Conservation (phyloP, 2,329 filamentous ascomycete genomes). For the Clarireedia paspali region DNA sequence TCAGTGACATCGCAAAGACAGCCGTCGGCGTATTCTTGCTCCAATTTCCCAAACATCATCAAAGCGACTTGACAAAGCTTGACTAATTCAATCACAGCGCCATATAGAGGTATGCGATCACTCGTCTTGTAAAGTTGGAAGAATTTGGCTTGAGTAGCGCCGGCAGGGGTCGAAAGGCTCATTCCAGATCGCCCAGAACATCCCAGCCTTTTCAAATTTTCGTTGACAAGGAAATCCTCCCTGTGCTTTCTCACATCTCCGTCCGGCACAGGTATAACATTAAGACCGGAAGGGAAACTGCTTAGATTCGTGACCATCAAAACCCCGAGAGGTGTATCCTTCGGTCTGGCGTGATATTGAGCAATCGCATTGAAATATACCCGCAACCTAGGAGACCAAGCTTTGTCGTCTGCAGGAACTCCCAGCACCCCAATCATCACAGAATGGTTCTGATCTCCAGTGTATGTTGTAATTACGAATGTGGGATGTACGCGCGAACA, state of each 20-base stretch:
- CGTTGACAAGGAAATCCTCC: slow-evolving; percentile 85
- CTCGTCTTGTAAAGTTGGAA: slow-evolving; percentile 82
- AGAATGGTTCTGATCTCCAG: slow-evolving; percentile 71
- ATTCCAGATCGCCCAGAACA: slow-evolving; percentile 87
- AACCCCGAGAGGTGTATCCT: slow-evolving; percentile 73
- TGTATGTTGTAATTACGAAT: slow-evolving; percentile 87
- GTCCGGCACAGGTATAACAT: slow-evolving; percentile 82
- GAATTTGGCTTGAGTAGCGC: slow-evolving; percentile 84
- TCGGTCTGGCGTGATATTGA: slow-evolving; percentile 76
- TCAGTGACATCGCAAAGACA: slow-evolving; percentile 91
- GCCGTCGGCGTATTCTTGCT: slow-evolving; percentile 85
- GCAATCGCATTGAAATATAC: slow-evolving; percentile 82
- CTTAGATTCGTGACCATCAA: slow-evolving; percentile 93
- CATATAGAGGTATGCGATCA: slow-evolving; percentile 70
- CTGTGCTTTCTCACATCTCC: slow-evolving; percentile 77
- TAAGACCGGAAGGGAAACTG: slow-evolving; percentile 83
- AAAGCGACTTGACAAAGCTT: slow-evolving; percentile 87
- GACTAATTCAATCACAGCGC: slow-evolving; percentile 78
- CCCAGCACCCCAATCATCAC: slow-evolving; percentile 75
- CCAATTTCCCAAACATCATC: slow-evolving; percentile 78
- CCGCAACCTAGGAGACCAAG: slow-evolving; percentile 72
- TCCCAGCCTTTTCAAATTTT: slow-evolving; percentile 83
- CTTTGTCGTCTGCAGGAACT: slow-evolving; percentile 69
- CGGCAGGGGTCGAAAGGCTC: slow-evolving; percentile 67
- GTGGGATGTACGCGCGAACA: slow-evolving; percentile 87